Base-by-base conservation (phyloP, 768 basidiomycete species). In the Lactarius quietus region DNA sequence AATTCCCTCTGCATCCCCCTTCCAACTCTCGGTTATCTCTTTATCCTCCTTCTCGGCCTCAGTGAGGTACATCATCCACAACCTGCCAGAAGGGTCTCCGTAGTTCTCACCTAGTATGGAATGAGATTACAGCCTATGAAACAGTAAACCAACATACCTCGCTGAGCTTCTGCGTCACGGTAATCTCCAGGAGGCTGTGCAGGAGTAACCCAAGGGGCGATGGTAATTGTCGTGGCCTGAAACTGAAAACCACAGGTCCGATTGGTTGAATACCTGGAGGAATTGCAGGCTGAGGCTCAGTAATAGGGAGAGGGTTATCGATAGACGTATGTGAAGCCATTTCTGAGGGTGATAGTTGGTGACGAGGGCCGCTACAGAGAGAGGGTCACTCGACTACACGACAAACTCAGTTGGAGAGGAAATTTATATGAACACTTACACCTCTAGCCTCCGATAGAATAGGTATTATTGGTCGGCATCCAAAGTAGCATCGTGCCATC, bases 121-220 rank as follows among this genome's bases (percentile, higher is more conserved):
- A 54, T 66, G 57, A 62, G 51, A 29, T 23, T n/a, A 17, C 33
- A 35, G 18, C 18, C 28, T 48, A 23, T 51, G 48, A 51, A 51
- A 35, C 56, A 57, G 6, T 6, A 1, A 35, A 29, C 20, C 8
- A n/a, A 60, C 63, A 55, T 18, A 29, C 28, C 23, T 6, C 45
- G 45, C n/a, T 14, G 43, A n/a, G 43, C 43, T 4, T 45, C 10
- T 3, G n/a, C 8, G 45, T 48, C 45, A 14, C 12, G 23, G 12
- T 14, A 1, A 48, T 48, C 45, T 23, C n/a, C 14, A 26, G 14
- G 23, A 7, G 1, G 48, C 14, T 5, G 12, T 51, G 23, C 48
- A 6, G 12, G 23, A 26, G 23, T 12, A 7, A 5, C 26, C 48
- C 5, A 23, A 51, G 10, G 26, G 26, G 5, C 23, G 26, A 26